These are phyloP conservation scores for Tetracladium setigerum DNA, from an alignment of 495 filamentous ascomycete species.

Conservation along the genomic window DNA sequence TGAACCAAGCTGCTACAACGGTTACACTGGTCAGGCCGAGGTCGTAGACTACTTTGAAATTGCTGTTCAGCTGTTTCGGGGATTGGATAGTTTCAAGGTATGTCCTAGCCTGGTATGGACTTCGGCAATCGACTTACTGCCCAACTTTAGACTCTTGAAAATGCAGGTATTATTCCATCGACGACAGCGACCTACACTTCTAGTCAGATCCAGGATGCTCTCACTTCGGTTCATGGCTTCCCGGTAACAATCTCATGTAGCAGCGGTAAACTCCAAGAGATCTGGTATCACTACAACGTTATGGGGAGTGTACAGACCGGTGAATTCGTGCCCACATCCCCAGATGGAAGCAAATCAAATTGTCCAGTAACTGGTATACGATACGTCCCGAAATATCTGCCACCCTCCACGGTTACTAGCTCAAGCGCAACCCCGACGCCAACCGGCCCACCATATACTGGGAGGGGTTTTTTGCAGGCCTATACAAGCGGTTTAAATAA, in stretches of 20 bases:
- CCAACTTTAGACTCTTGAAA: conserved; percentile 38
- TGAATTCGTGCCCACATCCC: conserved; percentile 50
- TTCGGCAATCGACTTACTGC: not conserved
- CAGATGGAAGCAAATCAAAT: conserved; percentile 54
- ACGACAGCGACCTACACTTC: conserved; percentile 49
- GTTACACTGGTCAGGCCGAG: conserved; percentile 45
- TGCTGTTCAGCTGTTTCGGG: conserved; percentile 48
- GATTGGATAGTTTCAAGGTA: conserved; percentile 52
- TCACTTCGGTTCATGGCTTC: conserved; percentile 45
- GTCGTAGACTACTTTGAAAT: conserved; percentile 42
- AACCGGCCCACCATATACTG: conserved; percentile 24
- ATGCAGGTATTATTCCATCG: conserved; percentile 52
- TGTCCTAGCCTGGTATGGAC: conserved; percentile 1
- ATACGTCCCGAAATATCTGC: conserved; percentile 54
- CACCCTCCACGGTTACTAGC: conserved; percentile 2
- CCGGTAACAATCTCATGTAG: conserved; percentile 53
- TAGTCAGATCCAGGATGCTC: conserved; percentile 47
- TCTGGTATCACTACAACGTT: conserved; percentile 70
- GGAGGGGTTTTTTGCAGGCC: conserved; percentile 54
- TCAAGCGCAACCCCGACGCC: conserved; percentile 4
- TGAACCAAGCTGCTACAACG: conserved; percentile 54
- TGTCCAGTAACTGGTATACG: conserved; percentile 50
- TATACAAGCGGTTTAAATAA: conserved; percentile 37
- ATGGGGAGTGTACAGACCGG: conserved; percentile 56
- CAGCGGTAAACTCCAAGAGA: conserved; percentile 47